These are phyloP conservation scores for Penicillium paradoxum DNA, from an alignment of 495 filamentous ascomycete species.

Conservation along the genomic window DNA sequence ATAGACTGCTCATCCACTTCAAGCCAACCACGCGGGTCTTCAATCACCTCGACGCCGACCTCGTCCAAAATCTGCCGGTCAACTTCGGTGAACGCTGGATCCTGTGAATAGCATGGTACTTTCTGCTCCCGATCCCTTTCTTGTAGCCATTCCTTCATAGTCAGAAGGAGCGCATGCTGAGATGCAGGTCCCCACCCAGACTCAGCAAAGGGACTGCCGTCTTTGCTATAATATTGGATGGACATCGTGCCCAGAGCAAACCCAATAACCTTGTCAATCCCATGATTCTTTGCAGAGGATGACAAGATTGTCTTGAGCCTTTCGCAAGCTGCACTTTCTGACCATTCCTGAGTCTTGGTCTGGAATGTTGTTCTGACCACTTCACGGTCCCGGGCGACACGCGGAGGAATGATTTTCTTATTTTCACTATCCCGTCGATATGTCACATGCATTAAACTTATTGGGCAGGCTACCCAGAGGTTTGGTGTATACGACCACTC, in stretches of 20 bases:
- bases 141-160: constrained; percentile 12
- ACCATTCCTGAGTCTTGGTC: constrained; percentile 3
- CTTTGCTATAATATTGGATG: neutral
- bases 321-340: constrained; percentile 1
- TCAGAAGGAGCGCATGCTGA: constrained; percentile 14
- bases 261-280: constrained; percentile 10
- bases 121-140: neutral
- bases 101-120: constrained; percentile 21
- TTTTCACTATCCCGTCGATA: neutral
- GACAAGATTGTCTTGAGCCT: constrained; percentile 5
- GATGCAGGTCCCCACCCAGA: neutral
- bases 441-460: neutral
- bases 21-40: constrained; percentile 31
- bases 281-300: neutral
- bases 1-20: constrained; percentile 27
- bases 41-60: constrained; percentile 18
- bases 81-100: constrained; percentile 18
- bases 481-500: neutral
- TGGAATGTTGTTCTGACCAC: neutral
- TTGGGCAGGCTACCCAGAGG: neutral
- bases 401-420: neutral
- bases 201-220: neutral
- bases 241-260: constrained; percentile 14
- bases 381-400: neutral
- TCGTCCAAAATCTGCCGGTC: constrained; percentile 37